phyloP scores from a whole-genome alignment of 148 eudicot genomes.

The Simmondsia chinensis region DNA sequence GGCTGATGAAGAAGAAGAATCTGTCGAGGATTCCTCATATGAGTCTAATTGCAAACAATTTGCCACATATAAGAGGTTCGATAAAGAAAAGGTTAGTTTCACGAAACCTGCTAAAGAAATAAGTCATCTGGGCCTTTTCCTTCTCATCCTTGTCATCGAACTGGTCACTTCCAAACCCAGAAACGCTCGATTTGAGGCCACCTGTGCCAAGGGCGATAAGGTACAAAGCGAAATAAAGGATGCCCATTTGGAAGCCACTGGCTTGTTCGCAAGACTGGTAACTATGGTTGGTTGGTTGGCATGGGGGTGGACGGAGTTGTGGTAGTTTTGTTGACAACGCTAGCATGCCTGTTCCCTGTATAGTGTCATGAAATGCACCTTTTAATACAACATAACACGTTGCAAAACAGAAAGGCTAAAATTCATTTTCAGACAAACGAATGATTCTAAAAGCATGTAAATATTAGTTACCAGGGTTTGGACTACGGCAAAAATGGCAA shows the following conservation, averaged over 20 bases:
- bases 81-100: too few species aligned
- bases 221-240: slow-evolving; percentile 33
- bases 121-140: slow-evolving; percentile 72
- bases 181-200: slow-evolving; percentile 31
- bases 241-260: slow-evolving; percentile 55
- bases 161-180: slow-evolving; percentile 37
- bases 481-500: slow-evolving; percentile 49
- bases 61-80: too few species aligned
- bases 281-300: slow-evolving; percentile 16
- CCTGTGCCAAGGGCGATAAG: slow-evolving; percentile 36
- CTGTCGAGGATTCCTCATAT: too few species aligned
- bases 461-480: slow-evolving; percentile 42
- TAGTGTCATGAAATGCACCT: too few species aligned
- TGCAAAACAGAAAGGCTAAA: too few species aligned
- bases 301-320: slow-evolving; percentile 52
- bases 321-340: slow-evolving; percentile 61
- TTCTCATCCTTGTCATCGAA: slow-evolving; percentile 45
- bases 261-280: slow-evolving; percentile 40
- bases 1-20: slow-evolving; percentile 84
- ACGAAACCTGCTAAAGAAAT: slow-evolving; percentile 85
- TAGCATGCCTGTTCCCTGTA: slow-evolving; percentile 58
- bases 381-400: too few species aligned
- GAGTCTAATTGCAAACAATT: too few species aligned
- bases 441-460: neutral
- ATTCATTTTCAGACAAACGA: too few species aligned